Conservation (phyloP, 225 moss, liverwort and hornwort genomes). For the Ulota crispa region DNA sequence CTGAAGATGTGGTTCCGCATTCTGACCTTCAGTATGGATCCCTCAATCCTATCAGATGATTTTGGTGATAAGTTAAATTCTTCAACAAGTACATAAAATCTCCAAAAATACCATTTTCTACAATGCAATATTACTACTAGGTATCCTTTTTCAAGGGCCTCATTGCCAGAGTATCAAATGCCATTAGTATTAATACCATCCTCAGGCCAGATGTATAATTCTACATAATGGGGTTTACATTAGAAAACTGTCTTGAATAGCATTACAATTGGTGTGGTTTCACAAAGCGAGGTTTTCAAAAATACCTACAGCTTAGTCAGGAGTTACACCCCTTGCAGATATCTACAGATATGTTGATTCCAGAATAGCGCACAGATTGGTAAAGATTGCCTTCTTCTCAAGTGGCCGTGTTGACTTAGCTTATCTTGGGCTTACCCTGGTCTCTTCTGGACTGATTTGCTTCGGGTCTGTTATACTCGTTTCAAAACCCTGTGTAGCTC, state of each 20-base stretch:
- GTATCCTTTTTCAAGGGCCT: neutral
- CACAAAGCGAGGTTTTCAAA: too few relatives aligned
- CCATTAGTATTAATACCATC: too few relatives aligned
- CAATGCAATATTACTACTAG: neutral
- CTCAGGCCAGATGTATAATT: too few relatives aligned
- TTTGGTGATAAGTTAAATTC: neutral
- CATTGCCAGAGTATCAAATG: neutral
- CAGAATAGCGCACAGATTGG: neutral
- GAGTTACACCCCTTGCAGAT: neutral
- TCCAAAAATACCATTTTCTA: neutral
- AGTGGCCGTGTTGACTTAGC: neutral
- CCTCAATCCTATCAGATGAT: neutral
- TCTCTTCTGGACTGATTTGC: neutral
- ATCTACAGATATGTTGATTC: neutral
- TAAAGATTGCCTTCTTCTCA: neutral
- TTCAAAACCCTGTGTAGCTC: too few relatives aligned
- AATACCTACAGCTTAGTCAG: too few relatives aligned
- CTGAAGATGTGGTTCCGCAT: slow-evolving; percentile 58
- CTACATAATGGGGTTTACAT: too few relatives aligned
- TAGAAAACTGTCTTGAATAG: too few relatives aligned
- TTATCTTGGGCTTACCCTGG: neutral
- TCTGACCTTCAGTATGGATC: slow-evolving; percentile 66
- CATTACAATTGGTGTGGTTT: too few relatives aligned
- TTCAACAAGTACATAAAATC: neutral
- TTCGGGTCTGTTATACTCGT: too few relatives aligned